Evolutionary conservation across 78 protist genomes (phyloP).

Genomic region (Monocercomonoides exilis): DNA sequence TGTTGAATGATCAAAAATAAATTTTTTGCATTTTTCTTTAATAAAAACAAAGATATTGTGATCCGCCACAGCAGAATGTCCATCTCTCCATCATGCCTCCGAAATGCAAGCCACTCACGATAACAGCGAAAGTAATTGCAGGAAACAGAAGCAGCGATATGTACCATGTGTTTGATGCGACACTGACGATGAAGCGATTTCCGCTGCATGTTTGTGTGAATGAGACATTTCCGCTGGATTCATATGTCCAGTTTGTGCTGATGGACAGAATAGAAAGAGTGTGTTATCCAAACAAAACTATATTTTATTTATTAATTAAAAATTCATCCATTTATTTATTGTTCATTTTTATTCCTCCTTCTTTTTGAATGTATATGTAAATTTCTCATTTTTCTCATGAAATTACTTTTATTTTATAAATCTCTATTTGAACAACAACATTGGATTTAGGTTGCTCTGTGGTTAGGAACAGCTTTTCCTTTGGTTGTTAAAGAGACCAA

Average conservation of each 20-base stretch:
- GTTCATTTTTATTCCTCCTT: background rate
- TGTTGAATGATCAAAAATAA: too few relatives aligned
- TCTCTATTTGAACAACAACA: too few relatives aligned
- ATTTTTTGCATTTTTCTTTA: too few relatives aligned
- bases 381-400: too few relatives aligned
- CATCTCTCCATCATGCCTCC: background rate
- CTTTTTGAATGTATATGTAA: too few relatives aligned
- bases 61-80: background rate
- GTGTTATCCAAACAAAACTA: too few relatives aligned
- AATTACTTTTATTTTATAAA: too few relatives aligned
- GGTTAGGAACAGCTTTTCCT: background rate
- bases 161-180: background rate
- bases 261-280: background rate
- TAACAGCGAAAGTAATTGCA: background rate
- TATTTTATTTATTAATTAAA: too few relatives aligned
- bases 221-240: background rate
- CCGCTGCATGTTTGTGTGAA: background rate
- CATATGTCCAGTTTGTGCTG: background rate
- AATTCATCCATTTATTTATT: too few relatives aligned
- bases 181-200: background rate
- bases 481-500: background rate
- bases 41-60: too few relatives aligned
- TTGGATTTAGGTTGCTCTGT: background rate
- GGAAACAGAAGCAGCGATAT: background rate
- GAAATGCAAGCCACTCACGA: background rate